These are phyloP conservation scores for Penicillium polonicum DNA, from an alignment of 2,329 filamentous ascomycete genomes.

Conservation along the genomic window DNA sequence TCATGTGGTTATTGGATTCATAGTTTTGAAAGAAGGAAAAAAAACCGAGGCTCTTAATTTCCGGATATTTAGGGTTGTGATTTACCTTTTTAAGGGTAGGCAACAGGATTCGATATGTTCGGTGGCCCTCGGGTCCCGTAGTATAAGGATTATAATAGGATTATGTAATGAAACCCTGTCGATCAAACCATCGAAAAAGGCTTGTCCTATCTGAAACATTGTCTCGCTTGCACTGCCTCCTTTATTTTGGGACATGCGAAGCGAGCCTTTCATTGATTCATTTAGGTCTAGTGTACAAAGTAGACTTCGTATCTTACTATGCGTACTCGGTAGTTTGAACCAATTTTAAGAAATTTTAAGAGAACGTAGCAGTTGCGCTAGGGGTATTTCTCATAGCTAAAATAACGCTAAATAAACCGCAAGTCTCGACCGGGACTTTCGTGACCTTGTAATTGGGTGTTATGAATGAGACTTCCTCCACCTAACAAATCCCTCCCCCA, in stretches of 20 bases:
- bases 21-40: conserved; percentile 1
- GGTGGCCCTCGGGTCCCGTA: background rate
- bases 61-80: background rate
- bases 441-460: background rate
- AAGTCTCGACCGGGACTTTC: background rate
- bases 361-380: background rate
- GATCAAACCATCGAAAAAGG: conserved; percentile 23
- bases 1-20: conserved; percentile 13
- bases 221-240: conserved; percentile 22
- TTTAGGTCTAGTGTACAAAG: too few species aligned
- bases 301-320: background rate
- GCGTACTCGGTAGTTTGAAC: background rate
- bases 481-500: conserved; percentile 3
- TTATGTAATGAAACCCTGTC: conserved; percentile 25
- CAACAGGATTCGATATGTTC: conserved; percentile 23
- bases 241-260: background rate
- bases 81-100: conserved; percentile 12
- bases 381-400: background rate
- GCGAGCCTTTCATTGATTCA: background rate
- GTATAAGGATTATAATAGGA: background rate
- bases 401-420: background rate
- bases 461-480: background rate
- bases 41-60: background rate
- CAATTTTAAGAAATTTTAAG: background rate
- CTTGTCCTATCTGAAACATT: conserved; percentile 26